Conservation (phyloP, 257 asterid species). For the Jasminum sambac region DNA sequence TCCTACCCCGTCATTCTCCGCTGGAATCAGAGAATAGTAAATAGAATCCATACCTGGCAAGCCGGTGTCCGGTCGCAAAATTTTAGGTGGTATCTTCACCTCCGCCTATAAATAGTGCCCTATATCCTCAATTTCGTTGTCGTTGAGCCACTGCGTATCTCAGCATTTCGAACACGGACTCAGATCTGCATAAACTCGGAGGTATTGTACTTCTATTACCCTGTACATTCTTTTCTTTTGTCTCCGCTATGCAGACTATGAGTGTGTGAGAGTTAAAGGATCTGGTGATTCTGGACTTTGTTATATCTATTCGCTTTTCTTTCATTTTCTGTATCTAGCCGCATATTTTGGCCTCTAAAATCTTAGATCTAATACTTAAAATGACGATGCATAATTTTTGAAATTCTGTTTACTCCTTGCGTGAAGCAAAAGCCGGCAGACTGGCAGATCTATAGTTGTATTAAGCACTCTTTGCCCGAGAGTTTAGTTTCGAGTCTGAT, state of each 20-base stretch:
- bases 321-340: not conserved
- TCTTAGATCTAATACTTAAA: not conserved
- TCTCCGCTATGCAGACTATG: not conserved
- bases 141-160: not conserved
- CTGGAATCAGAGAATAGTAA: not conserved
- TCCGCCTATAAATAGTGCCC: not conserved
- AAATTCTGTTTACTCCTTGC: not conserved
- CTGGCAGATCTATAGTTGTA: not conserved
- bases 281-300: not conserved
- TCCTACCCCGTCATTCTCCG: not conserved
- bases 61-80: not conserved
- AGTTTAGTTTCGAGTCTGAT: not conserved
- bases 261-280: not conserved
- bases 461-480: not conserved
- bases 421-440: not conserved
- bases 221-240: not conserved
- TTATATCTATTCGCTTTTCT: not conserved
- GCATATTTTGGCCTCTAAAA: not conserved
- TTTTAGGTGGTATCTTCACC: not conserved
- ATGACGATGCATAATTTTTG: not conserved
- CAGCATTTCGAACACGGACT: not conserved
- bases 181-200: conserved; percentile 17
- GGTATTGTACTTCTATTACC: not conserved
- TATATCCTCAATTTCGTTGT: not conserved
- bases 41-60: not conserved